A percentile compares a stretch with the other conserved stretches of the same genome.
These are phyloP conservation scores for Solanum raphanifolium DNA, from an alignment of 257 asterid genomes.

Conservation along the genomic window DNA sequence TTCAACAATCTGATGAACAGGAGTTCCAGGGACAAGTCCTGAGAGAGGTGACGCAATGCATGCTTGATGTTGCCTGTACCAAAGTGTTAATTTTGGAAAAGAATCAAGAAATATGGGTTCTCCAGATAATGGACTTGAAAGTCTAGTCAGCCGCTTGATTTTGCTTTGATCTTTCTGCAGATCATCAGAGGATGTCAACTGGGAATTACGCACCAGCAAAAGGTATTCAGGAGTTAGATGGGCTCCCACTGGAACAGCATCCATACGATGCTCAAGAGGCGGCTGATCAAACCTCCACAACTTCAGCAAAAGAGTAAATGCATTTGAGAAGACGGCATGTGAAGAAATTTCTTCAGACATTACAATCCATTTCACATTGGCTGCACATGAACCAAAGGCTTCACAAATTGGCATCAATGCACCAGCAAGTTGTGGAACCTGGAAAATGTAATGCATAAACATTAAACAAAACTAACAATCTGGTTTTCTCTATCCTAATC, in stretches of 20 bases:
- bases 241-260: conserved; percentile 69
- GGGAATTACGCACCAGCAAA: conserved; percentile 63
- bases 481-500: not conserved
- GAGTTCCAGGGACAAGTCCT: conserved; percentile 83
- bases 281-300: conserved; percentile 95
- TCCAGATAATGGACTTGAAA: conserved; percentile 37
- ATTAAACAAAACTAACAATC: not conserved
- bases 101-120: conserved; percentile 72
- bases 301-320: conserved; percentile 78
- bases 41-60: conserved; percentile 81
- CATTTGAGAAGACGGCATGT: conserved; percentile 85
- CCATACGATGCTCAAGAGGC: conserved; percentile 61
- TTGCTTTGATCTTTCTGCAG: conserved; percentile 33
- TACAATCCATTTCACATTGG: conserved; percentile 68
- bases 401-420: conserved; percentile 96
- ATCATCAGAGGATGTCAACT: conserved; percentile 43
- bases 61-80: conserved; percentile 89
- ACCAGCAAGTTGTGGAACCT: conserved; percentile 98
- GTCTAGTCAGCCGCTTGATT: conserved; percentile 39
- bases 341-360: conserved; percentile 65
- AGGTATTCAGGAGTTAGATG: conserved; percentile 80
- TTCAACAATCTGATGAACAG: conserved; percentile 83
- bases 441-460: conserved; percentile 10
- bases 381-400: conserved; percentile 86
- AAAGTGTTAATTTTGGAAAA: conserved; percentile 80